Conservation (phyloP, 352 stramenopile species). For the Phytophthora constricta region DNA sequence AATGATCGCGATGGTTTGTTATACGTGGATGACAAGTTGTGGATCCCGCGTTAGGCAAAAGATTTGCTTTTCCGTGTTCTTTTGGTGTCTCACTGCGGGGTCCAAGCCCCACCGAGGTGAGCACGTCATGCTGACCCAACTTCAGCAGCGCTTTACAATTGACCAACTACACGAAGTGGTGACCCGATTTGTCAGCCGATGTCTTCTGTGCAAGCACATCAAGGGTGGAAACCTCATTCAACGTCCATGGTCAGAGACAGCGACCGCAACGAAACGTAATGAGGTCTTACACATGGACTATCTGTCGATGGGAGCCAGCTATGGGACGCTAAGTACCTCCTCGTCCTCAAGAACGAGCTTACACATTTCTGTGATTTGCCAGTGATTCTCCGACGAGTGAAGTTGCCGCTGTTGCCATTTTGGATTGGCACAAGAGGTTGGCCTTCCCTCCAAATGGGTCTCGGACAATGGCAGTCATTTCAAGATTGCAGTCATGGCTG, state of each 20-base stretch:
- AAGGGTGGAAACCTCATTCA: conserved; percentile 4
- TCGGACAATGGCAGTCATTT: too few species aligned
- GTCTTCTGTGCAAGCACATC: conserved; percentile 9
- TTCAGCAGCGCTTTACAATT: conserved; percentile 1
- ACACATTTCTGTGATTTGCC: too few species aligned
- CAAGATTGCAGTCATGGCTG: too few species aligned
- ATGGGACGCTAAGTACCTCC: too few species aligned
- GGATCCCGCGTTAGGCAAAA: conserved; percentile 3
- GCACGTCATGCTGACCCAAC: not conserved
- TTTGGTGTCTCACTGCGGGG: conserved; percentile 11
- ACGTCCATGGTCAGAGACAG: conserved; percentile 7
- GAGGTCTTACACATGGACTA: conserved; percentile 18
- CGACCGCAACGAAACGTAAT: conserved; percentile 1
- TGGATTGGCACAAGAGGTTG: too few species aligned
- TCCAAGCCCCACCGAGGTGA: conserved; percentile 3
- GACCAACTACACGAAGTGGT: not conserved
- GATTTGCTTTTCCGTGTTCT: not conserved
- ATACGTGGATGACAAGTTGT: not conserved
- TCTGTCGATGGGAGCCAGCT: conserved; percentile 8
- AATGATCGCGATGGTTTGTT: not conserved
- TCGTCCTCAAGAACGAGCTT: too few species aligned
- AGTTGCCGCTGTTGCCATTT: too few species aligned
- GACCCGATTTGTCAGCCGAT: conserved; percentile 3
- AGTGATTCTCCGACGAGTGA: too few species aligned
- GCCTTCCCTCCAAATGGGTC: too few species aligned